Evolutionary conservation across 257 asterid species (phyloP), one percentile per base, ranked within the genome.

Genomic region (Lycium ferocissimum): DNA sequence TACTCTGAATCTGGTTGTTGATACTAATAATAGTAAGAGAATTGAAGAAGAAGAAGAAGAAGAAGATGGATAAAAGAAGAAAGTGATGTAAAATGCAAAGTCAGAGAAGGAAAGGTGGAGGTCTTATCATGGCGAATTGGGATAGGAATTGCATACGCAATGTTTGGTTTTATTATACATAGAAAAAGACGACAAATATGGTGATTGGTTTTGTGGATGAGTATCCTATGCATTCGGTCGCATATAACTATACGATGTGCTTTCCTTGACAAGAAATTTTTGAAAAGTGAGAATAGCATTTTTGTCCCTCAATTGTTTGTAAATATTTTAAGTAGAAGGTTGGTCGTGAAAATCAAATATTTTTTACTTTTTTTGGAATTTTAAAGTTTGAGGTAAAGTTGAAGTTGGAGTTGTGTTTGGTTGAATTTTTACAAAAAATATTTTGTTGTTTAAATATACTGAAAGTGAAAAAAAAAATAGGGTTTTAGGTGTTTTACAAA

Each of bases 171-270:
- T 63, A 65, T 57, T 57, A 15, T 57, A 26, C n/a, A 57, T 59
- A 38, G 7, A 37, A 0, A 26, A 69, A 76, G 43, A 49, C 8
- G 45, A 76, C 82, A 76, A 76, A 51, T 49, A 12, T 22, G 45
- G 63, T 51, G 37, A 49, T 76, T 26, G 8, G 13, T 49, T 51
- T 51, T 76, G 38, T 51, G 43, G 45, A 76, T 76, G 26, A 14
- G 22, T 26, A 76, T 76, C 82, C 38, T 76, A 26, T 73, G 81
- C 61, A 8, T 47, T 73, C 80, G 80, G 80, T 47, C 33, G 43
- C 9, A 73, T 20, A 22, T 45, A 45, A 62, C 33, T 26, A 26
- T 62, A 20, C 69, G 2, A 20, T 20, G 37, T 20, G 37, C 69
- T 62, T 62, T 62, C 65, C 65, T 18, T 58, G 26, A 26, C 1